Evolutionary conservation across 176 grass and related monocot species (phyloP).

Genomic region (Hordeum vulgare): DNA sequence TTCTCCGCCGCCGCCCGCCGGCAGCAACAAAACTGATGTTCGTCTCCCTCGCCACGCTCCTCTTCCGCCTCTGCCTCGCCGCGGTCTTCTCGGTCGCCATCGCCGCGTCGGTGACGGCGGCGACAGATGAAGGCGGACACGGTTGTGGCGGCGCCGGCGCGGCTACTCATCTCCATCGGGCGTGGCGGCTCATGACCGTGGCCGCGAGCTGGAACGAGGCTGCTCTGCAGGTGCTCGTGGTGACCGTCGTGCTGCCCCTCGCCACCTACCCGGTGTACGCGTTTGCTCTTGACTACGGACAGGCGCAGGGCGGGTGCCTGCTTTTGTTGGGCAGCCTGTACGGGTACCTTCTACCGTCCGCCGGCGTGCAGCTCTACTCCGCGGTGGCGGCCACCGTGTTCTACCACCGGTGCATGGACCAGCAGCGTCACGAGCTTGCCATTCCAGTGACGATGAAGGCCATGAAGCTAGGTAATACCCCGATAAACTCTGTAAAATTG

Average conservation of each 20-base stretch:
- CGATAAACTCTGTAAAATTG: not conserved
- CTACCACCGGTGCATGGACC: slow-evolving; percentile 7
- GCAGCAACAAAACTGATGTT: not conserved
- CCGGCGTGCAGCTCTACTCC: slow-evolving; percentile 15
- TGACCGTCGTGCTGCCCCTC: not conserved
- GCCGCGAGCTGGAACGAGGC: slow-evolving; percentile 9
- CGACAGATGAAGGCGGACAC: not conserved
- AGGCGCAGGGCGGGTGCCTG: not conserved
- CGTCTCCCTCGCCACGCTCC: not conserved
- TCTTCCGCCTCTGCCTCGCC: not conserved
- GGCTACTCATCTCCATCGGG: not conserved
- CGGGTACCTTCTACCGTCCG: not conserved
- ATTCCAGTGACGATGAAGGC: not conserved
- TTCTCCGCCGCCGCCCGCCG: slow-evolving; percentile 14
- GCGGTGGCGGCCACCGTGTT: not conserved
- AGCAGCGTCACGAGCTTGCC: not conserved
- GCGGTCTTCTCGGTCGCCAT: not conserved
- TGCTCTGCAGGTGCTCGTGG: not conserved
- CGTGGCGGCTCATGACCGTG: slow-evolving; percentile 9
- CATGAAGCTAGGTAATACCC: not conserved
- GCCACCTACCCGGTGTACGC: not conserved
- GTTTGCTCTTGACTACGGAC: not conserved
- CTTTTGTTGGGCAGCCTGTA: not conserved
- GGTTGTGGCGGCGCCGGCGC: not conserved
- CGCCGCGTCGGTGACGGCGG: not conserved